Conservation (phyloP, 805 yeast species). For the Metschnikowia similis region DNA sequence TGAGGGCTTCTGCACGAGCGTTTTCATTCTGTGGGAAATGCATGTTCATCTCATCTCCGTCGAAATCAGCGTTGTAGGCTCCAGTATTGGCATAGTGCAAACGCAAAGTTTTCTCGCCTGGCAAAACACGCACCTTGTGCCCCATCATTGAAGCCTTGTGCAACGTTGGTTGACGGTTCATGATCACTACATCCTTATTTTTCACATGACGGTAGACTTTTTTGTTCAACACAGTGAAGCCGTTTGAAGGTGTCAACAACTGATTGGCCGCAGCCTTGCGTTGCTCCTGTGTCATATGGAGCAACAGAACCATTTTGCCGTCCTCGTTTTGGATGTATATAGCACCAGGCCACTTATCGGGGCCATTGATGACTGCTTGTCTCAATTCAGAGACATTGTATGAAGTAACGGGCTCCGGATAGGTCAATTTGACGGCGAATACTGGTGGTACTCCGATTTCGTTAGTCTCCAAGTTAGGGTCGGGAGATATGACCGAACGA, state of each 20-base stretch:
- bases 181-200: conserved; percentile 90
- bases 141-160: conserved; percentile 99
- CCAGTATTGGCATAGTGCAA: conserved; percentile 98
- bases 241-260: conserved; percentile 77
- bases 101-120: conserved; percentile 94
- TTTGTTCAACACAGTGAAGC: conserved; percentile 68
- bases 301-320: conserved; percentile 74
- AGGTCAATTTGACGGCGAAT: conserved; percentile 90
- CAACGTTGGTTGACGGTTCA: conserved; percentile 99
- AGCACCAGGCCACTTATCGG: conserved; percentile 99
- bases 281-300: conserved; percentile 89
- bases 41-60: conserved; percentile 99
- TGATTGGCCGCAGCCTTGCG: conserved; percentile 94
- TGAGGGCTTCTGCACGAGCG: conserved; percentile 93
- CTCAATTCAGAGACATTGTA: conserved; percentile 87
- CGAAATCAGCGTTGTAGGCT: conserved; percentile 98
- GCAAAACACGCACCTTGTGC: conserved; percentile 92
- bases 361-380: conserved; percentile 95
- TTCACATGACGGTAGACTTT: conserved; percentile 93
- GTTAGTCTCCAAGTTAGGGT: conserved; percentile 95
- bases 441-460: conserved; percentile 99
- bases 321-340: conserved; percentile 93
- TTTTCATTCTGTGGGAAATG: conserved; percentile 98
- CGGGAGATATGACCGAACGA: conserved; percentile 98
- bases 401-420: conserved; percentile 96